Conservation (phyloP, 441 rosid species). For the Euphorbia celastroides region DNA sequence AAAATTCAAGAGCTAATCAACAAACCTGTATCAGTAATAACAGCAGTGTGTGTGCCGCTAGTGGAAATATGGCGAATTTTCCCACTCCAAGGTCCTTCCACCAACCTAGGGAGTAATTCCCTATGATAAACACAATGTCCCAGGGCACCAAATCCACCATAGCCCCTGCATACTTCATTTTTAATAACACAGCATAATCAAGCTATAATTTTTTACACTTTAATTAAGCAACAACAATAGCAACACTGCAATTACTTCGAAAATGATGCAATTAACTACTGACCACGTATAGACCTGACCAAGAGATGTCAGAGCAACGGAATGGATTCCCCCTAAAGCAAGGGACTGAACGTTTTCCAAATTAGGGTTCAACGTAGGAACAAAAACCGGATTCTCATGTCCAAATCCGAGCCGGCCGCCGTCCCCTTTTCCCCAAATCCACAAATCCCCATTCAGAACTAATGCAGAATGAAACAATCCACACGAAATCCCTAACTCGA, state of each 20-base stretch:
- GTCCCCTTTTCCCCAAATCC: conserved; percentile 95
- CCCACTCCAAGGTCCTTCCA: conserved; percentile 53
- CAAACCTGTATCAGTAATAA: conserved; percentile 72
- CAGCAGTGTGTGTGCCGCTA: conserved; percentile 88
- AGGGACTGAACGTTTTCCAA: conserved; percentile 44
- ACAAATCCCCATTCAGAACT: conserved; percentile 50
- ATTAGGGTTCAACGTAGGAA: conserved; percentile 62
- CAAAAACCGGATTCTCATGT: conserved; percentile 64
- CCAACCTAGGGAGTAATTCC: conserved; percentile 79
- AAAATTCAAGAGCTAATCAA: not conserved
- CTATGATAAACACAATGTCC: conserved; percentile 84
- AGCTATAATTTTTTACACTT: not conserved
- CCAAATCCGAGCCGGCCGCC: conserved; percentile 91
- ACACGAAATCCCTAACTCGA: conserved; percentile 53
- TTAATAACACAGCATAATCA: conserved; percentile 22
- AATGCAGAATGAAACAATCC: conserved; percentile 84
- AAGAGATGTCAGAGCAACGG: conserved; percentile 61
- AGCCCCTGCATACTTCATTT: conserved; percentile 78
- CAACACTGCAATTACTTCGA: not conserved
- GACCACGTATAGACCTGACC: conserved; percentile 82
- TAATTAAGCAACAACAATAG: not conserved
- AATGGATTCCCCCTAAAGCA: conserved; percentile 83
- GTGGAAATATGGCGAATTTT: conserved; percentile 61
- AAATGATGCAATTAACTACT: conserved; percentile 16
- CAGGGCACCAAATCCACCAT: conserved; percentile 93